Conservation (phyloP, 306 rosid genomes). For the Ammopiptanthus mongolicus region DNA sequence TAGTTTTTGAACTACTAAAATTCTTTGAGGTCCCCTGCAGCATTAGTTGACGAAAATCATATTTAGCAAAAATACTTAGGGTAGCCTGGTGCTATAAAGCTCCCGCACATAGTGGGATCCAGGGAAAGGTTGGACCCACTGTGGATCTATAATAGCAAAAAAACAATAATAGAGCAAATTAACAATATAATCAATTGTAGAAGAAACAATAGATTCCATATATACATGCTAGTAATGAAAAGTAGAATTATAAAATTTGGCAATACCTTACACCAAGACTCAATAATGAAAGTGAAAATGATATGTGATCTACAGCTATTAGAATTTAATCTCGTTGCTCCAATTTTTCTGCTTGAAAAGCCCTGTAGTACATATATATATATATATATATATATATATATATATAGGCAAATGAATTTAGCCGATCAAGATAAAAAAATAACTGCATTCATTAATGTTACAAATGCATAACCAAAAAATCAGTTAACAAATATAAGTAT, state of each 20-base stretch:
- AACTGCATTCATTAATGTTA: neutral
- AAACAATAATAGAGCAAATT: neutral
- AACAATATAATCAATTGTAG: neutral
- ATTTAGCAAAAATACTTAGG: neutral
- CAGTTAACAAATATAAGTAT: constrained; percentile 2
- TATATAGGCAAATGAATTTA: neutral
- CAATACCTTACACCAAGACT: constrained; percentile 84
- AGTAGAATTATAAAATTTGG: constrained; percentile 6
- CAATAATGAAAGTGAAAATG: constrained; percentile 71
- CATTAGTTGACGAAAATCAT: constrained; percentile 17
- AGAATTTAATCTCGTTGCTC: constrained; percentile 71
- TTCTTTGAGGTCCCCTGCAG: constrained; percentile 63
- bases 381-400: no score
- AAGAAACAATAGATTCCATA: neutral
- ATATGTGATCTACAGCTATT: constrained; percentile 85
- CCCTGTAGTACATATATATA: constrained; percentile 62
- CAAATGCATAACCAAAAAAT: neutral
- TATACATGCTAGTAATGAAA: neutral
- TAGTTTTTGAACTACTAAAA: constrained; percentile 69
- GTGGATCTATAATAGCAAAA: neutral
- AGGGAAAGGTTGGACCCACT: neutral
- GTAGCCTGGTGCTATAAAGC: neutral
- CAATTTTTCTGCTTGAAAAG: constrained; percentile 82
- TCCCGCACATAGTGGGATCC: neutral
- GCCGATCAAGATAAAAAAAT: neutral